Evolutionary conservation across 768 basidiomycete species (phyloP), one percentile per base, ranked within the genome.

Genomic region (Pulveroboletus sp.): DNA sequence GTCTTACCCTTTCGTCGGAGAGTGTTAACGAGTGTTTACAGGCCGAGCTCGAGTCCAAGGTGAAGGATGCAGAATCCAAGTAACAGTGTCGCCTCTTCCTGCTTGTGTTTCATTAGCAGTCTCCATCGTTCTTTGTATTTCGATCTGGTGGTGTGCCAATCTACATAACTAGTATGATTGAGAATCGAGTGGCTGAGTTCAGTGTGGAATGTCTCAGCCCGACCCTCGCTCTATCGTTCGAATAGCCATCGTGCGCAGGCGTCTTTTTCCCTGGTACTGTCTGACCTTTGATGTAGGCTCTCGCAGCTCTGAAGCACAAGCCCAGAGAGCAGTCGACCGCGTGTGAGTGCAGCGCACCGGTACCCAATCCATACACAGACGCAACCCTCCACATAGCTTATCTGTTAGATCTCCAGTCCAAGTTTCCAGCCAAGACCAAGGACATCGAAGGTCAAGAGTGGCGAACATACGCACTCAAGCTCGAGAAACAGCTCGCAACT

Each of bases 41-140:
- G 65, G 61, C 63, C 24, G 59, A 63, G 0, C 63, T 67, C 49
- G 65, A 66, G 62, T 56, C 62, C 51, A 57, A 60, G 44, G 53
- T 59, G 53, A 59, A 66, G 57, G 45, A 45, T 33, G 33, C 18
- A 37, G 60, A 57, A 26, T 32, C 63, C 48, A 65, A 59, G 57
- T 62, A 60, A 44, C 31, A n/a, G n/a, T 33, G 39, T 49, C 38
- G 7, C 18, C 21, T 31, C 6, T 37, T 43, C 40, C n/a, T 47
- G 6, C 14, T 18, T 13, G 4, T 54, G 45, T 57, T 36, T 49
- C 39, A 40, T 47, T 57, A 57, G 53, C 31, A 17, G 4, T 39
- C 8, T 37, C 21, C 39, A 2, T 42, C 8, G 8, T 41, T 39
- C 36, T 46, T 28, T 18, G 38, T 43, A 17, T 14, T 14, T 30